A percentile compares a stretch with the other conserved stretches of the same genome.
These are phyloP conservation scores for Sarocladium kiliense DNA, from an alignment of 2,329 filamentous ascomycete species.

Conservation along the genomic window DNA sequence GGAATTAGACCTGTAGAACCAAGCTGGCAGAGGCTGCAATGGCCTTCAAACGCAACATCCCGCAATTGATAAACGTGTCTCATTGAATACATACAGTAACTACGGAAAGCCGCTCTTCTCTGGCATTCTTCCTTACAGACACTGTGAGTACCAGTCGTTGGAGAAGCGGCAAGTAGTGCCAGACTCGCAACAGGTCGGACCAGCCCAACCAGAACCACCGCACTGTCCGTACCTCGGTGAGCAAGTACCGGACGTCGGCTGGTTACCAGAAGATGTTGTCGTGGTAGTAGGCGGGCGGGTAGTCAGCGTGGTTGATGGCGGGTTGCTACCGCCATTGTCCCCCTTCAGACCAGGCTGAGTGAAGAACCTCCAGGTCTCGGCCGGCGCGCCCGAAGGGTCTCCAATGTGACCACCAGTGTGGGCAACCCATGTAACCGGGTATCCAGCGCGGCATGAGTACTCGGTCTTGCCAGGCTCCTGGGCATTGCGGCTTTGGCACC, in stretches of 20 bases:
- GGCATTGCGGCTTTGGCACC: conserved; percentile 23
- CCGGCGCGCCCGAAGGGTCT: conserved; percentile 16
- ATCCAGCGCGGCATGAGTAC: conserved; percentile 20
- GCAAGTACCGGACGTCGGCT: background rate
- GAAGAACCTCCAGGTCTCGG: conserved; percentile 22
- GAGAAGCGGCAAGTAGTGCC: conserved; percentile 6
- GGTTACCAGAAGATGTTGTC: background rate
- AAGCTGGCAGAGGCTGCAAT: background rate
- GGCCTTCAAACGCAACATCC: background rate
- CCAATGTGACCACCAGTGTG: conserved; percentile 20
- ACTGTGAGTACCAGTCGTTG: conserved; percentile 9
- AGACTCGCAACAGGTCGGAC: conserved; percentile 2
- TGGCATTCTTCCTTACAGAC: background rate
- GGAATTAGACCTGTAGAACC: background rate
- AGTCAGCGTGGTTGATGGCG: background rate
- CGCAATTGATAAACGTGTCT: background rate
- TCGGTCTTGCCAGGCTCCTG: conserved; percentile 19
- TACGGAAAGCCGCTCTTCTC: background rate
- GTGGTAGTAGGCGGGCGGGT: background rate
- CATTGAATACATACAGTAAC: background rate
- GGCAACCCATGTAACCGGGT: conserved; percentile 25
- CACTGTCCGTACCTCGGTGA: conserved; percentile 3
- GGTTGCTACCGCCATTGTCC: conserved; percentile 4
- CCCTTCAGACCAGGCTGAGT: conserved; percentile 11
- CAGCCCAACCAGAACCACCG: background rate